These are phyloP conservation scores for Penicillium odoratum DNA, from an alignment of 495 filamentous ascomycete genomes.

Conservation along the genomic window DNA sequence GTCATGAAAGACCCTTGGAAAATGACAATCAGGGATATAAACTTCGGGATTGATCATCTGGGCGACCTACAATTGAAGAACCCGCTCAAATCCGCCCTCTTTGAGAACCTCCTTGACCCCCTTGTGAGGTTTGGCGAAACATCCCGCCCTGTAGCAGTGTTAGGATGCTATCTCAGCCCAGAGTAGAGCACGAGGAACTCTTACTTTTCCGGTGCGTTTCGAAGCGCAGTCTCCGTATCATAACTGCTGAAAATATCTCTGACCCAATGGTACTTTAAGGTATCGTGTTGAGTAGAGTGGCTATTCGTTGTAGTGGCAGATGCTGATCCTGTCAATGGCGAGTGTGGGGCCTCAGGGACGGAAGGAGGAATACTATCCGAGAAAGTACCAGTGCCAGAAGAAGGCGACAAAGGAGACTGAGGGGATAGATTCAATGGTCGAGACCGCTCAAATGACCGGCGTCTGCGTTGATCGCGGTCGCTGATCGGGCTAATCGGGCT, in stretches of 20 bases:
- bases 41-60: neutral
- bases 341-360: constrained; percentile 43
- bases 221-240: constrained; percentile 42
- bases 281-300: constrained; percentile 33
- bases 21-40: neutral
- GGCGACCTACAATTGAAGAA: constrained; percentile 47
- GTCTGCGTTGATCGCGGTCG: constrained; percentile 35
- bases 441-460: constrained; percentile 42
- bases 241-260: constrained; percentile 46
- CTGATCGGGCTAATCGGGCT: constrained; percentile 33
- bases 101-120: constrained; percentile 39
- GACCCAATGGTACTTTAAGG: constrained; percentile 52
- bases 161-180: neutral
- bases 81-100: constrained; percentile 37
- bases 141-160: constrained; percentile 42
- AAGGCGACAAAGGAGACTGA: constrained; percentile 34
- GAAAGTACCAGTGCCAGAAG: constrained; percentile 28
- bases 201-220: constrained; percentile 40
- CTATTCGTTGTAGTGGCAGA: constrained; percentile 31
- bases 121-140: constrained; percentile 44
- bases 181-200: constrained; percentile 7
- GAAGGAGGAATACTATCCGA: constrained; percentile 38
- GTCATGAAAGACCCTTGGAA: constrained; percentile 35
- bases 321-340: constrained; percentile 40
- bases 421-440: constrained; percentile 35